Evolutionary conservation across 805 yeast genomes (phyloP), one percentile per base, ranked within the genome.

Genomic region (Candida insectalens): DNA sequence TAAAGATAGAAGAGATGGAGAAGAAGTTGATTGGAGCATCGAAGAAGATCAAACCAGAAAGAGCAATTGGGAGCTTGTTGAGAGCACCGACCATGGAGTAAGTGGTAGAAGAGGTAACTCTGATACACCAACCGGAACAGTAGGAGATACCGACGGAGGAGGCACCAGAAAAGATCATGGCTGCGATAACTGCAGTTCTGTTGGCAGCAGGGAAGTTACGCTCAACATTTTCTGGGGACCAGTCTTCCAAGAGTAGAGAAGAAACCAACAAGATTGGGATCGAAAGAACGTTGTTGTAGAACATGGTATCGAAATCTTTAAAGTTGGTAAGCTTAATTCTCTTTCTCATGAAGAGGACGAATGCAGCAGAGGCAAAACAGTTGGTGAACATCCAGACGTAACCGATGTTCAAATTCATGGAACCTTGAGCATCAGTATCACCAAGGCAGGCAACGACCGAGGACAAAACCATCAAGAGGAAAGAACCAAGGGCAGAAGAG

Each of bases 21-120:
- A 82, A 77, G 67, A 92, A 83, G 69, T 94, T 92, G 55, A 82
- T 83, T 40, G 95, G 88, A 37, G 95, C 94, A 52, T 85, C 95
- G 53, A 92, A 92, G 74, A 92, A 89, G 46, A 92, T 55, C 59
- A 92, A 74, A 27, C 99, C 99, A 26, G 95, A 79, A 39, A 92
- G 70, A 12, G 98, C 98, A 53, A 92, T 85, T 55, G 98, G 98
- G 51, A 92, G 77, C 67, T 92, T 92, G 76, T 92, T 92, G 61
- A 92, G 74, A 36, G 98, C 98, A 60, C 98, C 98, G 39, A 92
- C 97, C 98, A 92, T 92, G 35, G 96, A 85, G 68, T 92, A 92
- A 36, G 98, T 92, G 36, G 98, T 92, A 19, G 97, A 88, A 16
- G 96, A 85, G 29, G 98, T 92, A 44, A 92, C 97, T 67, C 98